Percentiles rank a stretch among this genome's conserved stretches.
phyloP scores from a whole-genome alignment of 305 asterid species.

The Fraxinus greggii region DNA sequence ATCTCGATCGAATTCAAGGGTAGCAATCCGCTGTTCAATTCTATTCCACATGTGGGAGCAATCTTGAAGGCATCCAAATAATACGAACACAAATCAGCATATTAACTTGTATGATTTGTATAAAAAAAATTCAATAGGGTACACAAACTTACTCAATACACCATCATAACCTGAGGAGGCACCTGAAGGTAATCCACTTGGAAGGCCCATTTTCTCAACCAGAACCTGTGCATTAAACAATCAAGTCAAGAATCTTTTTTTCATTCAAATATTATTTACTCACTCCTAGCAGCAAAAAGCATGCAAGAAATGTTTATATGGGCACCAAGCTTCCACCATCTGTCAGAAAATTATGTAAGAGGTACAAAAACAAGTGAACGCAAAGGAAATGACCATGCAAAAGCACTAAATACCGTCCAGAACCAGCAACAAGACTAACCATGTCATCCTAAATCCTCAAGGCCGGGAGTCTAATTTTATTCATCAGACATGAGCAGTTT shows the following conservation, averaged over 20 bases:
- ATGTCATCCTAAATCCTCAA: neutral
- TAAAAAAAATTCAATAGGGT: constrained; percentile 2
- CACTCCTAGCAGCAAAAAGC: neutral
- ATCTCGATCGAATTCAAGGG: constrained; percentile 93
- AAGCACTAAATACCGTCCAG: neutral
- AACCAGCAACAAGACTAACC: neutral
- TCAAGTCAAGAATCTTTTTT: constrained; percentile 20
- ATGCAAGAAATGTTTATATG: neutral
- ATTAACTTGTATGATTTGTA: neutral
- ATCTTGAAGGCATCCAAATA: constrained; percentile 37
- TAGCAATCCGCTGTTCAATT: constrained; percentile 75
- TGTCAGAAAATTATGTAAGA: neutral
- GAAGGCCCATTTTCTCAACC: constrained; percentile 97
- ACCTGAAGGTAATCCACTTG: constrained; percentile 49
- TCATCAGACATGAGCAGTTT: neutral
- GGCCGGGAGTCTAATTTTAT: neutral
- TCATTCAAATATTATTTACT: constrained; percentile 8
- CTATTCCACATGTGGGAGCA: constrained; percentile 72
- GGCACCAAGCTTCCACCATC: neutral
- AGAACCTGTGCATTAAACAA: constrained; percentile 55
- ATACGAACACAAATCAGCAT: constrained; percentile 26
- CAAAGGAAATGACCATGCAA: neutral
- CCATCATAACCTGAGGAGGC: constrained; percentile 51
- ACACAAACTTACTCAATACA: constrained; percentile 56
- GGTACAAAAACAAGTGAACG: neutral